These are phyloP conservation scores for Bothriochloa decipiens DNA, from an alignment of 176 grass and related monocot genomes.

Conservation along the genomic window DNA sequence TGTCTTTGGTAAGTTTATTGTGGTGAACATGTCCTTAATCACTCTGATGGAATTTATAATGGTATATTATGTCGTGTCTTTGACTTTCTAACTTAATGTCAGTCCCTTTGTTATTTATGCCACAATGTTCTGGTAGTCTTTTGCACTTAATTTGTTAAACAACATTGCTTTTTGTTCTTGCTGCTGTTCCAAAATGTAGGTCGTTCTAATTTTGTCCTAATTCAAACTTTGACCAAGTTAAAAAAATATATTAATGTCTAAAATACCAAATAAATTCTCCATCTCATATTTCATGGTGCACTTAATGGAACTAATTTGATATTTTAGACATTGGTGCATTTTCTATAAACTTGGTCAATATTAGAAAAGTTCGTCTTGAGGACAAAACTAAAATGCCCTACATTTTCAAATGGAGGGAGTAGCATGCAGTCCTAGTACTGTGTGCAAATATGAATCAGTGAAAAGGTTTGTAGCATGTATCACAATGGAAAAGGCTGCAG, in stretches of 20 bases:
- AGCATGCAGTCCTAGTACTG: neutral
- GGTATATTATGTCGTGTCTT: slow-evolving; percentile 25
- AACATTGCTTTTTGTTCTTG: neutral
- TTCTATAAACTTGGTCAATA: neutral
- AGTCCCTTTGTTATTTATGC: neutral
- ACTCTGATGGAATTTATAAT: slow-evolving; percentile 29
- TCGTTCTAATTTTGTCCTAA: neutral
- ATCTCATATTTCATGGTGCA: neutral
- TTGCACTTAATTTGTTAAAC: neutral
- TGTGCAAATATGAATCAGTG: slow-evolving; percentile 6
- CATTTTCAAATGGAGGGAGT: neutral
- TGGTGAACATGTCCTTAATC: slow-evolving; percentile 15
- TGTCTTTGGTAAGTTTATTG: slow-evolving; percentile 76
- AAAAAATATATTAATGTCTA: neutral
- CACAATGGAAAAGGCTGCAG: neutral
- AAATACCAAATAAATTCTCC: neutral
- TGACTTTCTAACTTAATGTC: slow-evolving; percentile 14
- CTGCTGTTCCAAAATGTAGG: neutral
- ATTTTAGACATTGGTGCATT: neutral
- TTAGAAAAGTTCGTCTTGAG: neutral
- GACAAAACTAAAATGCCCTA: neutral
- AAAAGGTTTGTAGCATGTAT: neutral
- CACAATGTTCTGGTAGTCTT: neutral
- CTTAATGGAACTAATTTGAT: neutral
- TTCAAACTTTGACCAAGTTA: neutral